These are phyloP conservation scores for Edaphochlamys debaryana DNA, from an alignment of 139 green algal species.

Conservation along the genomic window DNA sequence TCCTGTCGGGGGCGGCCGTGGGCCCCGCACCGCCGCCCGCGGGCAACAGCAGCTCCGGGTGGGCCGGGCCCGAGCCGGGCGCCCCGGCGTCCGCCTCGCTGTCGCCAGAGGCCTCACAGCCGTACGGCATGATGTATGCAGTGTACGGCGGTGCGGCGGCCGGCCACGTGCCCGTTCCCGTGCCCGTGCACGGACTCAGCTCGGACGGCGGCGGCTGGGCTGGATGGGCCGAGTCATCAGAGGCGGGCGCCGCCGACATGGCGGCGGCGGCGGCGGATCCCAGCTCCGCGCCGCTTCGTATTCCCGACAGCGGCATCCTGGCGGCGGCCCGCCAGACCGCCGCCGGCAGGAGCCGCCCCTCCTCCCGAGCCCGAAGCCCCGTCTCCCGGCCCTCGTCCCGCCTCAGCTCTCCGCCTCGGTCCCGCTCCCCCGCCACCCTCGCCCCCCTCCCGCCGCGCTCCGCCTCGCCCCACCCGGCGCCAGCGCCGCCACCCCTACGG, in stretches of 20 bases:
- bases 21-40: no score
- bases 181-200: no score
- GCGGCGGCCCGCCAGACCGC: slow-evolving; percentile 1
- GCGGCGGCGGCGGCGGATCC: not conserved
- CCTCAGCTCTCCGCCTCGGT: not conserved
- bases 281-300: not conserved
- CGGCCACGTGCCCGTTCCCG: no score
- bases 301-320: not conserved
- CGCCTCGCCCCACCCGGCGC: not conserved
- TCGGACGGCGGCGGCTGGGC: not conserved
- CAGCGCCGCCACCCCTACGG: no score
- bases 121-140: no score
- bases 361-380: not conserved
- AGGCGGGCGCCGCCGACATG: not conserved
- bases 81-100: no score
- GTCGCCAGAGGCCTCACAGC: no score
- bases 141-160: no score
- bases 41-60: no score
- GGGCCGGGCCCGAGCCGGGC: no score
- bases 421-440: not conserved
- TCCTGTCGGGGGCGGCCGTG: no score
- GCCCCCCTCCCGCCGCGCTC: not conserved
- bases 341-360: not conserved
- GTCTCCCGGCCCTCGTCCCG: not conserved
- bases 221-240: not conserved